phyloP scores from a whole-genome alignment of 352 stramenopile genomes.

The Phytophthora rubi region DNA sequence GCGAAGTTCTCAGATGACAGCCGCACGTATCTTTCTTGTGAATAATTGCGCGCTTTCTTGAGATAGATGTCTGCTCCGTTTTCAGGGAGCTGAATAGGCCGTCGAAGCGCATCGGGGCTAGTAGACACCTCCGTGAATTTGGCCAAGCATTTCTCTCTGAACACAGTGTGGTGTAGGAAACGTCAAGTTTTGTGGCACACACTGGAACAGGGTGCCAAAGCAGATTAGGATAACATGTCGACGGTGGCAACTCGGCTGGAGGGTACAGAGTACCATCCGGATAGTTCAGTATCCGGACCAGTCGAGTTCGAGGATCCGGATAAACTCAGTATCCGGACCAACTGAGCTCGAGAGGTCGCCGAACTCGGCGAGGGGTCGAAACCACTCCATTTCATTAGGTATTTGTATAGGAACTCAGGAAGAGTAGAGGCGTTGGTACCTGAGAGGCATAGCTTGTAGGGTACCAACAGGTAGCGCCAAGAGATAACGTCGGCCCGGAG shows the following conservation, averaged over 20 bases:
- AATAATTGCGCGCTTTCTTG: constrained; percentile 7
- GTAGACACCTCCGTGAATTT: constrained; percentile 2
- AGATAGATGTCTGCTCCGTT: constrained; percentile 1
- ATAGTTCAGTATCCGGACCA: too few relatives aligned
- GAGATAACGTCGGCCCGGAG: too few relatives aligned
- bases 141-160: constrained; percentile 6
- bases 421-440: neutral
- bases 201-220: too few relatives aligned
- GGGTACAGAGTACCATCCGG: too few relatives aligned
- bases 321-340: too few relatives aligned
- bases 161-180: neutral
- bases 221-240: too few relatives aligned
- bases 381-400: neutral
- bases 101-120: neutral
- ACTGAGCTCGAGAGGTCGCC: too few relatives aligned
- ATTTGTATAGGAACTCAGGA: neutral
- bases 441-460: too few relatives aligned
- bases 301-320: too few relatives aligned
- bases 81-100: neutral
- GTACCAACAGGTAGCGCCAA: too few relatives aligned
- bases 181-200: too few relatives aligned
- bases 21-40: constrained; percentile 4
- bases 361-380: neutral
- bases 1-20: constrained; percentile 1
- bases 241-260: too few relatives aligned